These are phyloP conservation scores for Globisporangium camurandrum DNA, from an alignment of 352 stramenopile genomes.

Conservation along the genomic window DNA sequence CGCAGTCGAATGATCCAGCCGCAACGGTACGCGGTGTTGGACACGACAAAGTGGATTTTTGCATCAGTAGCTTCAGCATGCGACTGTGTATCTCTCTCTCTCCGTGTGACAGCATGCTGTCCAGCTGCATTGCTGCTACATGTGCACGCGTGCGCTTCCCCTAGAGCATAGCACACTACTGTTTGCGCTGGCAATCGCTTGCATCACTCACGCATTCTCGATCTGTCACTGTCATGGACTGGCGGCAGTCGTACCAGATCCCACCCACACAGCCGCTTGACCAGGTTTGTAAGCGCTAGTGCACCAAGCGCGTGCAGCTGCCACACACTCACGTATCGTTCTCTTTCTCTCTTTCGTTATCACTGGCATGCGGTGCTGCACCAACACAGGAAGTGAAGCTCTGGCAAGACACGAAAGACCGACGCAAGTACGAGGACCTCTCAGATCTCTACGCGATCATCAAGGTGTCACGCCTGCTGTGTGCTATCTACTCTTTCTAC, in stretches of 20 bases:
- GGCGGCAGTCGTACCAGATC: not conserved
- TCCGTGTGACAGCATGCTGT: not conserved
- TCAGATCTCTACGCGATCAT: conserved; percentile 96
- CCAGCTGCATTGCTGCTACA: no score
- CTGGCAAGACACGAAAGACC: conserved; percentile 78
- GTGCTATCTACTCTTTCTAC: not conserved
- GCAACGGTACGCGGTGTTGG: not conserved
- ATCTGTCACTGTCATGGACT: not conserved
- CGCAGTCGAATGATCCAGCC: not conserved
- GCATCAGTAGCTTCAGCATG: not conserved
- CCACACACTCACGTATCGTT: not conserved
- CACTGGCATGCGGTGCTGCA: not conserved
- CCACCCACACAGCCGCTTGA: not conserved
- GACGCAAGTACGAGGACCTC: conserved; percentile 84
- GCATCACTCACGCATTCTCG: not conserved
- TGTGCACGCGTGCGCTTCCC: no score
- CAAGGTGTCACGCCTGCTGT: conserved; percentile 41
- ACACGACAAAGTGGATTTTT: not conserved
- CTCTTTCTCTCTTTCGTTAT: not conserved
- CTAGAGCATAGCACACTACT: no score
- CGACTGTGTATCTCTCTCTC: not conserved
- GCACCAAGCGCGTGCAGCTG: not conserved
- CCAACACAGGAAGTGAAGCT: conserved; percentile 64
- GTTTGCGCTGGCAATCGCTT: no score
- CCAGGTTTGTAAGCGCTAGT: not conserved